These are phyloP conservation scores for Violaceomyces palustris DNA, from an alignment of 1,284 basidiomycete genomes.

Conservation along the genomic window DNA sequence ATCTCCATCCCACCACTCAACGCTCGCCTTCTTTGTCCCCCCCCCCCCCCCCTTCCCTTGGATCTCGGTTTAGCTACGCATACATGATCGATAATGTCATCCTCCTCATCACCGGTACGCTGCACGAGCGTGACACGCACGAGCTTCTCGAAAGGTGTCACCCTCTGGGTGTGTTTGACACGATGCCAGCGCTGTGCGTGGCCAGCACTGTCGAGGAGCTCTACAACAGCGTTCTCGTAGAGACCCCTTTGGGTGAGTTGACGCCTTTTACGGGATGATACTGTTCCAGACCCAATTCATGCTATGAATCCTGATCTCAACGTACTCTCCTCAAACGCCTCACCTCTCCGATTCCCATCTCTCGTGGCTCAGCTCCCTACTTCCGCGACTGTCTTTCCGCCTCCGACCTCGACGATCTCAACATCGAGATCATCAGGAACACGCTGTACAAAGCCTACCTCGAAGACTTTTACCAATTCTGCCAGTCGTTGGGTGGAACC, in stretches of 20 bases:
- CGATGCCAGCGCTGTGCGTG: slow-evolving; percentile 97
- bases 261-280: slow-evolving; percentile 59
- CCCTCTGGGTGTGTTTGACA: slow-evolving; percentile 93
- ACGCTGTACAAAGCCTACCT: slow-evolving; percentile 99
- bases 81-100: slow-evolving; percentile 99
- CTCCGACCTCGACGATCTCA: slow-evolving; percentile 93
- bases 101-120: slow-evolving; percentile 90
- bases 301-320: too few relatives aligned
- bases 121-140: slow-evolving; percentile 95
- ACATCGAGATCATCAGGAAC: slow-evolving; percentile 99
- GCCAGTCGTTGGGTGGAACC: slow-evolving; percentile 65
- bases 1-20: slow-evolving; percentile 38
- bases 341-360: too few relatives aligned
- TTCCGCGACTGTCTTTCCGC: slow-evolving; percentile 94
- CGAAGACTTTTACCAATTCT: slow-evolving; percentile 90
- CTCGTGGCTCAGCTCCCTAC: too few relatives aligned
- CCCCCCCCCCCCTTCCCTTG: slow-evolving; percentile 7
- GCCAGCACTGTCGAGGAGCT: slow-evolving; percentile 99
- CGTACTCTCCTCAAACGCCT: too few relatives aligned
- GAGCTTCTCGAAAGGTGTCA: slow-evolving; percentile 95
- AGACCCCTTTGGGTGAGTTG: slow-evolving; percentile 94
- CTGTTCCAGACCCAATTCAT: too few relatives aligned
- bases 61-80: slow-evolving; percentile 73
- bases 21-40: slow-evolving; percentile 4
- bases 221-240: slow-evolving; percentile 92